Evolutionary conservation across 2,329 filamentous ascomycete species (phyloP), one percentile per base, ranked within the genome.

Genomic region (Sphaerulina vaccinii): DNA sequence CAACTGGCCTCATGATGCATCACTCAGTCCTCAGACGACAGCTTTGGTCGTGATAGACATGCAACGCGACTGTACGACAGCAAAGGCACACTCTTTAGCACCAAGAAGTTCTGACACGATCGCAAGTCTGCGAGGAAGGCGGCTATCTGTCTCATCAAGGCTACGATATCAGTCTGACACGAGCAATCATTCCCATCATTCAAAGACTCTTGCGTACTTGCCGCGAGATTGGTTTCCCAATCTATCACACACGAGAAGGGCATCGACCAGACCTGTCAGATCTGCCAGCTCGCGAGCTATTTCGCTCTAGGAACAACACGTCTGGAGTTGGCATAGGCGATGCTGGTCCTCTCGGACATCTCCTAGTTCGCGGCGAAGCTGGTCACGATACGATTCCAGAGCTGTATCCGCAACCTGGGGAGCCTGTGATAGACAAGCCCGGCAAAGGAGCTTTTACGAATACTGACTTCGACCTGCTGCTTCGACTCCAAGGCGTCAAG

Each of bases 361-460:
- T 84, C 2, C 68, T 85, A 3, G 70, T 84, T 19, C 76, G 81
- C 16, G 81, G 82, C 1, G 78, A 83, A 59, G 61, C 69, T 18
- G 82, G 82, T 1, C 80, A 83, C 60, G 80, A 79, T 40, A 81
- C 77, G 23, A 73, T 84, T 15, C 68, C 74, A 6, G 80, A 84
- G 58, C 65, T 81, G 24, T 74, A 73, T 51, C 79, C 78, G 11
- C 49, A 74, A 13, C 65, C 67, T 1, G 69, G 68, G 2, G 79
- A 81, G 58, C 71, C 75, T 0, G 69, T 81, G 7, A 74, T 82
- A 37, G 79, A 81, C 63, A 81, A 81, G 62, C 77, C 78, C 0
- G 78, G 78, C 0, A 72, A 76, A 19, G 73, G 78, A 1, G 77
- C 78, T 2, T 81, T 81, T 62, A 65, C 73, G 5, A 69, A 80